Conservation (phyloP, 2,329 filamentous ascomycete genomes). For the Claviceps sp. region DNA sequence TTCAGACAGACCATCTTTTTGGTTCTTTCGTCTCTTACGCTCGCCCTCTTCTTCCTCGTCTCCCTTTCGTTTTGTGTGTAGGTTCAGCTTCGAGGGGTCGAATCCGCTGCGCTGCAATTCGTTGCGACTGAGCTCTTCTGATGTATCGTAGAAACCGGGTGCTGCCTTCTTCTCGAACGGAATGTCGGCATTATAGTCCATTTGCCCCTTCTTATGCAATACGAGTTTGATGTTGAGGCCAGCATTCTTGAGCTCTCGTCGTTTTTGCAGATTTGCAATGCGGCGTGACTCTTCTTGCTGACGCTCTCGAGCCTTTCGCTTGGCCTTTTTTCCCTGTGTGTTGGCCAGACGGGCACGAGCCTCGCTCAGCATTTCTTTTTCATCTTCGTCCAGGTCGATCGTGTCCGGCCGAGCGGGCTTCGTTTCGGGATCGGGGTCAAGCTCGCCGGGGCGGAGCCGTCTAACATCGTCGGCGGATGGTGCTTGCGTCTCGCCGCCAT, state of each 20-base stretch:
- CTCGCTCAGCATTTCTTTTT: constrained; percentile 99
- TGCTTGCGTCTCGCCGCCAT: constrained; percentile 73
- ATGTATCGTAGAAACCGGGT: constrained; percentile 84
- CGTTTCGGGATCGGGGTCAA: constrained; percentile 94
- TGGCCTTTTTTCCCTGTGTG: constrained; percentile 97
- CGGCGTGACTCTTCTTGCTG: constrained; percentile 91
- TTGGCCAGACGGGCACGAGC: constrained; percentile 92
- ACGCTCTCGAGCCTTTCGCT: constrained; percentile 88
- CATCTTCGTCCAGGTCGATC: constrained; percentile 95
- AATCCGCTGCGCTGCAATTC: constrained; percentile 75
- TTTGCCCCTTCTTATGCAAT: constrained; percentile 85
- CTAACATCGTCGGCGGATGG: constrained; percentile 89
- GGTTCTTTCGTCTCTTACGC: constrained; percentile 79
- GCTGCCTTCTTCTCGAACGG: constrained; percentile 90
- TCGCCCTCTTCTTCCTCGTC: constrained; percentile 74
- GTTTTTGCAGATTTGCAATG: constrained; percentile 82
- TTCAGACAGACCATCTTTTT: constrained; percentile 66
- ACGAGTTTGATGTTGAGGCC: constrained; percentile 97
- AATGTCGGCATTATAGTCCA: constrained; percentile 99
- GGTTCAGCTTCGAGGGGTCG: constrained; percentile 83
- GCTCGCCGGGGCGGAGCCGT: constrained; percentile 75
- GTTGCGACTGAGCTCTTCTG: constrained; percentile 67
- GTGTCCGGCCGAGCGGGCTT: constrained; percentile 93
- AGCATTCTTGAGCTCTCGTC: constrained; percentile 89
- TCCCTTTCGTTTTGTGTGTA: constrained; percentile 84